Base-by-base conservation (phyloP, 306 rosid species). In the Ormosia semicastrata region DNA sequence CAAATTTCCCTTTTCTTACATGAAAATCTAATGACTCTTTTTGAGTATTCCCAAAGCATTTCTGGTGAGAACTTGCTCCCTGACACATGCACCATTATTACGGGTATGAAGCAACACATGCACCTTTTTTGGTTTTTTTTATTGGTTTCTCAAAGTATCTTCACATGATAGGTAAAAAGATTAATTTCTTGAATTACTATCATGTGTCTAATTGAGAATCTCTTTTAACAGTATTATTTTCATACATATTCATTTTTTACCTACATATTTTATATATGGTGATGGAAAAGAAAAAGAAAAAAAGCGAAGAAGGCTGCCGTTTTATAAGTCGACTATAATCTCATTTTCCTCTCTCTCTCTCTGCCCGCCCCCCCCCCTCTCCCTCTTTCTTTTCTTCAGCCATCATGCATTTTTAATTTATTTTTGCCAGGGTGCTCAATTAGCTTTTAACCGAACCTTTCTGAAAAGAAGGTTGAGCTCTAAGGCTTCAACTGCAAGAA, bases 1-100 rank as follows among this genome's bases (percentile, higher is more conserved):
- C 66, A 71, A 46, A 76, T 67, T 36, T 8, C 77, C 53, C 65
- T 73, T 85, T 77, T 53, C 81, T 73, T 60, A 58, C 63, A 71
- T 73, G 78, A 69, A 87, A 86, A 78, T 81, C 69, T 74, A 85
- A 76, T 68, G 80, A 83, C 78, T 86, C 86, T 76, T 82, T 87
- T 92, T 81, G 93, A 92, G 97, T 90, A 86, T 67, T 76, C 73
- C 86, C 84, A 76, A 90, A 90, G 97, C 93, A 86, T 89, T 89
- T 89, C 89, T 89, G 97, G 92, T 88, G 91, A 86, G 81, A 82
- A 75, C 79, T 85, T 81, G 76, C 88, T 82, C 87, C 81, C 85
- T 69, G 63, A 82, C 92, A 88, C 90, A 86, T 85, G 94, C 85
- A 89, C 88, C 89, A 87, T 90, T 85, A 90, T 92, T 81, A 79